Evolutionary conservation across 192 early-diverging fungal genomes (phyloP), one percentile per base, ranked within the genome.

Genomic region (Backusella psychrophila): DNA sequence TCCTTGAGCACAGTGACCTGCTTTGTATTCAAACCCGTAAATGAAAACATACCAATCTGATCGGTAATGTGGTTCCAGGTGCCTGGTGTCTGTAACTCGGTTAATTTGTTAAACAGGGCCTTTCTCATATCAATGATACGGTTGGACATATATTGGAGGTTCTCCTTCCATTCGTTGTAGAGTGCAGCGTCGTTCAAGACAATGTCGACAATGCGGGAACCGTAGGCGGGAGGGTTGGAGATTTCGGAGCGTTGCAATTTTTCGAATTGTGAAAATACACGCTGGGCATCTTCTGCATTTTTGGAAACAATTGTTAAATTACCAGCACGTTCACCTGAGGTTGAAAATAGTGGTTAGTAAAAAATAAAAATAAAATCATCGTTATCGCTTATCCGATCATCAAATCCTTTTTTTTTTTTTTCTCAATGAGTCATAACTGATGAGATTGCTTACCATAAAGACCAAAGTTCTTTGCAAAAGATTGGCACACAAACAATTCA

Each of bases 1-100:
- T 92, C 88, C 66, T 89, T 90, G 73, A 99, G 85, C 3, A 88
- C 88, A 75, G 90, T 89, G 75, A 94, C 94, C 82, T 99, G 97
- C 7, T 74, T 66, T 14, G 81, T 87, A 82, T 74, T 66, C 6
- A 77, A 21, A 17, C 98, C 98, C 2, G 98, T 98, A 84, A 91
- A 99, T 26, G 93, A 93, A 83, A 99, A 99, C 98, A 99, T 99
- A 78, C 98, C 98, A 79, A 98, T 98, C 84, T 99, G 98, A 68
- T 93, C 90, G 6, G 90, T 78, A 78, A 99, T 98, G 73, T 99
- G 98, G 75, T 96, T 91, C 98, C 98, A 99, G 59, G 89, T 91
- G 9, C 97, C 97, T 8, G 96, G 97, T 7, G 97, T 99, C 23
- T 89, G 85, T 52, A 96, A 82, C 31, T 89, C 84, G 1, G 80